These are phyloP conservation scores for Carex littledalei DNA, from an alignment of 176 grass and related monocot species.

Conservation along the genomic window DNA sequence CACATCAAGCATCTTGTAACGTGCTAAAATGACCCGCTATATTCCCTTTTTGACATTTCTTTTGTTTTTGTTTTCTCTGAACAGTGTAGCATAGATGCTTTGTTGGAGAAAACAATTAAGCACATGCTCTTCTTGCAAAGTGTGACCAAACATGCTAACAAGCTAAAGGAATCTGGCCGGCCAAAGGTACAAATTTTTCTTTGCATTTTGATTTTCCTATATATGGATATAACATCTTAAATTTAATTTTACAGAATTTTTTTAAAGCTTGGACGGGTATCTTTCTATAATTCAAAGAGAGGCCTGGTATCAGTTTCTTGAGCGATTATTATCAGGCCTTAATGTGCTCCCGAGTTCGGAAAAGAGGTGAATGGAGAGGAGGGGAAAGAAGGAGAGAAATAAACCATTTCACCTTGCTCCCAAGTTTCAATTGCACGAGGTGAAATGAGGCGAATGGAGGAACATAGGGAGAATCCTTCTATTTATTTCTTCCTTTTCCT, in stretches of 20 bases:
- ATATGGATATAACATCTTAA: background rate
- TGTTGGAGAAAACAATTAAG: constrained; percentile 66
- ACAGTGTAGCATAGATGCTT: constrained; percentile 69
- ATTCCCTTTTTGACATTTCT: background rate
- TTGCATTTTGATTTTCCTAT: background rate
- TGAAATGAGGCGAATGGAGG: no score
- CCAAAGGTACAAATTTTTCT: constrained; percentile 33
- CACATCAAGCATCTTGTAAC: background rate
- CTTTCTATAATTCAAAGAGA: background rate
- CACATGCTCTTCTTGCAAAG: constrained; percentile 77
- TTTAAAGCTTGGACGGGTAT: background rate
- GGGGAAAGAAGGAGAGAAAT: no score
- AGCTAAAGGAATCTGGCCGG: constrained; percentile 42
- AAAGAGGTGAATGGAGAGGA: no score
- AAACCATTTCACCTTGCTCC: no score
- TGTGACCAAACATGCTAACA: constrained; percentile 53
- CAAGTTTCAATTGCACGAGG: no score
- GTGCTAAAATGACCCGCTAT: background rate
- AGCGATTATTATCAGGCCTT: background rate
- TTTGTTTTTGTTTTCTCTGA: background rate
- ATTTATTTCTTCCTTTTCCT: no score
- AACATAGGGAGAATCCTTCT: no score
- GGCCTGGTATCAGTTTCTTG: background rate
- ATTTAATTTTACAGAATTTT: no score
- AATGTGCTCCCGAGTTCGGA: no score